These are phyloP conservation scores for Cercospora nicotianae DNA, from an alignment of 2,329 filamentous ascomycete genomes.

Conservation along the genomic window DNA sequence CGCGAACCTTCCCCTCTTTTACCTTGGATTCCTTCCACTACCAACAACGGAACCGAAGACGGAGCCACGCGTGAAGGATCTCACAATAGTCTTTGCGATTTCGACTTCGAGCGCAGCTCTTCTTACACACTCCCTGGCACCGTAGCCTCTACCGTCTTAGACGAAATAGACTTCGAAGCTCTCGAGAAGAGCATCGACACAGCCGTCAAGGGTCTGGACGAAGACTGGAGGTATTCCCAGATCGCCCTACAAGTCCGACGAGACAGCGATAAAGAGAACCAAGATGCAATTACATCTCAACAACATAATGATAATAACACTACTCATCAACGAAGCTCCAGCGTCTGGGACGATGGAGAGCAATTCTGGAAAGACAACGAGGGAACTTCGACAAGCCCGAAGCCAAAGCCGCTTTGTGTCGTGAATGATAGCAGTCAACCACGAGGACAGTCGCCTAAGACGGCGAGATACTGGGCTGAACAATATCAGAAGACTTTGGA, in stretches of 20 bases:
- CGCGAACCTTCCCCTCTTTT: slow-evolving; percentile 42
- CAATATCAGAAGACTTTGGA: slow-evolving; percentile 9
- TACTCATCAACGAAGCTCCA: slow-evolving; percentile 30
- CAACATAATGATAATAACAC: neutral
- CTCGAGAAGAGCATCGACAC: slow-evolving; percentile 31
- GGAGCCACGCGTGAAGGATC: neutral
- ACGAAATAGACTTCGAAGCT: slow-evolving; percentile 30
- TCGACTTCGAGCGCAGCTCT: slow-evolving; percentile 33
- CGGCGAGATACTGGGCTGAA: neutral
- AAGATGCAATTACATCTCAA: neutral
- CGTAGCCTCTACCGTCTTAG: slow-evolving; percentile 22
- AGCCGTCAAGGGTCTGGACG: slow-evolving; percentile 31
- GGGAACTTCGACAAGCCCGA: neutral
- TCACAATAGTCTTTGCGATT: slow-evolving; percentile 19
- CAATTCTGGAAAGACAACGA: slow-evolving; percentile 30
- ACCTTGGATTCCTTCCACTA: slow-evolving; percentile 29
- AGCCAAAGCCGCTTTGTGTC: neutral
- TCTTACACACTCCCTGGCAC: neutral
- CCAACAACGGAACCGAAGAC: slow-evolving; percentile 15
- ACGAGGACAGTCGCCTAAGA: neutral
- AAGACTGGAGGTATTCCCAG: slow-evolving; percentile 11
- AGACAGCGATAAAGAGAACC: slow-evolving; percentile 12
- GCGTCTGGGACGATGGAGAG: slow-evolving; percentile 41
- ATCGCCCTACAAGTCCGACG: neutral
- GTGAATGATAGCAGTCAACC: neutral